Evolutionary conservation across 1,139 yeast species (phyloP).

Genomic region (Debaryomyces sp.): DNA sequence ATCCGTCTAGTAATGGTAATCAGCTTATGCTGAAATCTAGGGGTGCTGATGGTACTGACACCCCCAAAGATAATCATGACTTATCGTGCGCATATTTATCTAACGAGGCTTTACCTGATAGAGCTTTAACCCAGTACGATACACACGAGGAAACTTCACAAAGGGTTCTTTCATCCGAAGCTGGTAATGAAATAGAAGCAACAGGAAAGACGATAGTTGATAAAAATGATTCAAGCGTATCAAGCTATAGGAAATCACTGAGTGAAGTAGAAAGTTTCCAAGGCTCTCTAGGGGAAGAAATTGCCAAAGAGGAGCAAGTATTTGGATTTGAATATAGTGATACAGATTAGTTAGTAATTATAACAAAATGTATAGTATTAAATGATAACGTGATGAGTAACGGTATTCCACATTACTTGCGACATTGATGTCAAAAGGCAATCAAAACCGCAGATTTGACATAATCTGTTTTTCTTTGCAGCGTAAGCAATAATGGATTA

Average conservation of each 20-base stretch:
- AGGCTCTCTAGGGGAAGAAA: background rate
- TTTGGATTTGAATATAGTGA: conserved; percentile 19
- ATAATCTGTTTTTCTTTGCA: too few relatives aligned
- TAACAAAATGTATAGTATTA: background rate
- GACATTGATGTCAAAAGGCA: too few relatives aligned
- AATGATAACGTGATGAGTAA: background rate
- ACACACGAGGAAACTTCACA: background rate
- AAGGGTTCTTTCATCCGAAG: background rate
- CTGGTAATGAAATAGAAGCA: background rate
- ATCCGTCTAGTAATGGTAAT: conserved; percentile 14
- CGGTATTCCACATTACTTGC: too few relatives aligned
- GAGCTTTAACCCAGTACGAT: too few relatives aligned
- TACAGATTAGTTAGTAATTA: conserved; percentile 8
- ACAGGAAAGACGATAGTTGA: background rate
- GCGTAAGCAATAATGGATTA: background rate
- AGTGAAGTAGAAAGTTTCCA: background rate
- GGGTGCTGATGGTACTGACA: background rate
- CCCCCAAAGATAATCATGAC: background rate
- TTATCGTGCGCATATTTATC: background rate
- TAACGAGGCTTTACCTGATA: too few relatives aligned
- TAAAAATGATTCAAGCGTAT: background rate
- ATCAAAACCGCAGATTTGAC: too few relatives aligned
- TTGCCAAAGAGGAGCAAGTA: conserved; percentile 11
- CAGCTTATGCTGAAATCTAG: background rate
- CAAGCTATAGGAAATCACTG: background rate